Conservation (phyloP, 2,329 filamentous ascomycete genomes). For the Venturia aucupariae region DNA sequence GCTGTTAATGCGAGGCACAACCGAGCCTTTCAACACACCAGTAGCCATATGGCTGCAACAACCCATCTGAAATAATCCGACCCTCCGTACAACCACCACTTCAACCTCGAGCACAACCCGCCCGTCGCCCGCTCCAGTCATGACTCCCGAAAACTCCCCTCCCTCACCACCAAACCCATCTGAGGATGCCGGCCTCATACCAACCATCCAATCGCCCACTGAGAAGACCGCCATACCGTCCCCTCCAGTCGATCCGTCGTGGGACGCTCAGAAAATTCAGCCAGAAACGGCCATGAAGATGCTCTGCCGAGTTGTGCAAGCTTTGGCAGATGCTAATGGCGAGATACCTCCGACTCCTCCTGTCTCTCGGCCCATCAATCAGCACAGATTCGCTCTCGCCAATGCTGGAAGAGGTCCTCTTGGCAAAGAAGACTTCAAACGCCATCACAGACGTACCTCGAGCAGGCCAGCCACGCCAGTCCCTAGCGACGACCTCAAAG, state of each 20-base stretch:
- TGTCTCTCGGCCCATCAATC: slow-evolving; percentile 25
- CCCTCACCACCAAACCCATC: slow-evolving; percentile 16
- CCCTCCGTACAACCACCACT: background rate
- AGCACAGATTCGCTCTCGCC: slow-evolving; percentile 12
- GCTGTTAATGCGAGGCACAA: background rate
- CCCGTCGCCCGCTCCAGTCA: background rate
- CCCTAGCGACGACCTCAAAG: slow-evolving; percentile 31
- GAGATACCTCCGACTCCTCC: slow-evolving; percentile 76
- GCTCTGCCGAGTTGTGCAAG: slow-evolving; percentile 51
- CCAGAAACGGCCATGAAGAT: slow-evolving; percentile 69
- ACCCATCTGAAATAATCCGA: background rate
- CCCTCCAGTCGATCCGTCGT: slow-evolving; percentile 33
- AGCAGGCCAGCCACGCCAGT: slow-evolving; percentile 30
- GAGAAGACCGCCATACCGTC: slow-evolving; percentile 21
- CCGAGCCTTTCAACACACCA: background rate
- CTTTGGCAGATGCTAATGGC: slow-evolving; percentile 62
- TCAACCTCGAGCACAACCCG: background rate
- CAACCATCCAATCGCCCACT: slow-evolving; percentile 9
- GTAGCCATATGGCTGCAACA: background rate
- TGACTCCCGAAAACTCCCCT: background rate
- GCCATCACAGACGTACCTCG: slow-evolving; percentile 27
- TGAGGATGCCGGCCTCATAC: slow-evolving; percentile 15
- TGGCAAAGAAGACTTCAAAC: slow-evolving; percentile 23
- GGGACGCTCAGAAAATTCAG: slow-evolving; percentile 65
- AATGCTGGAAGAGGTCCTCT: slow-evolving; percentile 10